These are phyloP conservation scores for Aspergillus nidulans DNA, from an alignment of 495 filamentous ascomycete genomes.

Conservation along the genomic window DNA sequence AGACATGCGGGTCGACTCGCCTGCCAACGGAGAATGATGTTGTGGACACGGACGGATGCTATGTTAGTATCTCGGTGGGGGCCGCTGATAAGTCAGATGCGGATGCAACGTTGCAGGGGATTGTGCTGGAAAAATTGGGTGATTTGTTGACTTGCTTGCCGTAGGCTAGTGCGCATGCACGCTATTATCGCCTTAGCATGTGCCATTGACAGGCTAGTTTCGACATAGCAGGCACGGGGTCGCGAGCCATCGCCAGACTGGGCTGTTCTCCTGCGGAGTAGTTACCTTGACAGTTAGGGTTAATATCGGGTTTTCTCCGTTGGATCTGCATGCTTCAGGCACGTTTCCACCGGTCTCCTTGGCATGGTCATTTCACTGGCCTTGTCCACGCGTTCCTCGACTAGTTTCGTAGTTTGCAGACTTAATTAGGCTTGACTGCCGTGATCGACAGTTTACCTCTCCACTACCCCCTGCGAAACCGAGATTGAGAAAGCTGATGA, in stretches of 20 bases:
- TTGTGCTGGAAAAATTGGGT: slow-evolving; percentile 51
- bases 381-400: background rate
- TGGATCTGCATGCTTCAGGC: background rate
- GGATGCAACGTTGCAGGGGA: slow-evolving; percentile 48
- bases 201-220: background rate
- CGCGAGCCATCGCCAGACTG: background rate
- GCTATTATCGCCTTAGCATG: background rate
- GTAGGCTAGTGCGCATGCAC: background rate
- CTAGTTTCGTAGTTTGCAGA: background rate
- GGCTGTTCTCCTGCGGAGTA: background rate
- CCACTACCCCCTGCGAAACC: background rate
- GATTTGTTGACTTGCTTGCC: slow-evolving; percentile 43
- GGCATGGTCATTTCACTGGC: background rate
- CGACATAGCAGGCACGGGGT: background rate
- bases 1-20: slow-evolving; percentile 49
- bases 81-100: slow-evolving; percentile 55
- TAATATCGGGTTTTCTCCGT: background rate
- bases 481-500: background rate
- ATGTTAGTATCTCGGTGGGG: slow-evolving; percentile 60
- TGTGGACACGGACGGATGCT: slow-evolving; percentile 47
- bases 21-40: slow-evolving; percentile 56
- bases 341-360: slow-evolving; percentile 2
- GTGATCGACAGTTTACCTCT: background rate
- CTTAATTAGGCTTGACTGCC: background rate
- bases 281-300: background rate